Percentiles rank a stretch among this genome's conserved stretches.
phyloP scores from a whole-genome alignment of 305 asterid genomes.

The Fraxinus velutina region DNA sequence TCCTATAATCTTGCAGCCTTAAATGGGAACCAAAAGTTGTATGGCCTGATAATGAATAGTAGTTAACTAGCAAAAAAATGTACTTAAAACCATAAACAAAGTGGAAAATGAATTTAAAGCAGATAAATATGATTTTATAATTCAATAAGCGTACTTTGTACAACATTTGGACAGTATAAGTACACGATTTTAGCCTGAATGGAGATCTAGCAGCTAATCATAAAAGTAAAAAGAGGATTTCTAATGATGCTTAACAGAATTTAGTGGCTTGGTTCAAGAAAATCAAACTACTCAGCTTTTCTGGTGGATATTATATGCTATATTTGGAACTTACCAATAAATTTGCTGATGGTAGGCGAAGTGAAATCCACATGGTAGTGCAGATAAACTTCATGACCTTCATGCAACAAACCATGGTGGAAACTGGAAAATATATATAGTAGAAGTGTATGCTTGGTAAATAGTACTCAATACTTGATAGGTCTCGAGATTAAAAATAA shows the following conservation, averaged over 20 bases:
- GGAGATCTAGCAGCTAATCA: neutral
- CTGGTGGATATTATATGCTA: neutral
- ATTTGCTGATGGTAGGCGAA: no score
- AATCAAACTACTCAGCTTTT: neutral
- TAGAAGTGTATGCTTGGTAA: neutral
- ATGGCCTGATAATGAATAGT: slow-evolving; percentile 11
- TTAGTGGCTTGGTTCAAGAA: neutral
- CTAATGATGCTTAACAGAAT: neutral
- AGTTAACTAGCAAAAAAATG: neutral
- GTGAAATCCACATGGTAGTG: no score
- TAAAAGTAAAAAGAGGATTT: neutral
- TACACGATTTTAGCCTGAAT: neutral
- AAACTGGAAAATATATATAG: no score
- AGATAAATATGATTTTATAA: neutral
- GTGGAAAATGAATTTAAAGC: neutral
- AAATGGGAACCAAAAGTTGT: slow-evolving; percentile 14
- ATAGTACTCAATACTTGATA: neutral
- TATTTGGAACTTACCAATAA: neutral
- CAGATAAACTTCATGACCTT: no score
- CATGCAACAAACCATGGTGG: neutral
- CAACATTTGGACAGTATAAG: neutral
- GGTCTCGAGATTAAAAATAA: neutral
- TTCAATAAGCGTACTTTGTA: neutral
- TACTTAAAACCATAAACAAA: neutral
- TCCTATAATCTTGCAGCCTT: slow-evolving; percentile 18